Evolutionary conservation across 345 rosid genomes (phyloP).

Genomic region (Melaleuca alternifolia): DNA sequence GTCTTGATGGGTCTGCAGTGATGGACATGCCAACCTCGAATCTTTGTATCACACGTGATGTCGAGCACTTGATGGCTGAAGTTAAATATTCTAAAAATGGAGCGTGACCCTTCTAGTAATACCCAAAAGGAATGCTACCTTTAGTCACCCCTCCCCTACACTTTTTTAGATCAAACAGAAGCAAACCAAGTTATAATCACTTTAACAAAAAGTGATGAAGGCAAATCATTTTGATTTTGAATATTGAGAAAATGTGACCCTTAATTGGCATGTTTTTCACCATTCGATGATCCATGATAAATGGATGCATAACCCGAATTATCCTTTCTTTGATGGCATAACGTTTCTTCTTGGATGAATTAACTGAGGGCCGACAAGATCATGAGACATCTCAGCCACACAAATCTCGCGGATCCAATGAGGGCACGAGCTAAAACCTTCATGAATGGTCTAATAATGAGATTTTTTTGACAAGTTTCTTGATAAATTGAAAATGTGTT

Average conservation of each 20-base stretch:
- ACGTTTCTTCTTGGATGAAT: neutral
- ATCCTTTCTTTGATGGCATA: neutral
- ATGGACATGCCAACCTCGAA: rapidly evolving
- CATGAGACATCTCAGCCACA: neutral
- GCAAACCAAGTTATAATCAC: no score
- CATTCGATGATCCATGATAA: neutral
- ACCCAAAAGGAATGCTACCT: neutral
- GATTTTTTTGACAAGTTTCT: neutral
- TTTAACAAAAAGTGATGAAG: neutral
- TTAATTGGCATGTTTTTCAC: neutral
- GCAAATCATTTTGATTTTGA: neutral
- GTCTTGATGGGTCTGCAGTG: neutral
- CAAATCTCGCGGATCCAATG: neutral
- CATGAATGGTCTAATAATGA: neutral
- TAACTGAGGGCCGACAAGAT: neutral
- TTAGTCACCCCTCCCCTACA: rapidly evolving
- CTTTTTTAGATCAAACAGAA: no score
- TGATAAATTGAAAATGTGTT: neutral
- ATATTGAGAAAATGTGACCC: neutral
- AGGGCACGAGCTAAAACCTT: neutral
- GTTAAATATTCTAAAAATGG: neutral
- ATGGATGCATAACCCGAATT: neutral
- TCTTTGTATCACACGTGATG: neutral
- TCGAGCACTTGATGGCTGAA: neutral
- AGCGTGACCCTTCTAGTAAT: neutral